These are phyloP conservation scores for Thalassiosira delicatula DNA, from an alignment of 352 stramenopile species.

Conservation along the genomic window DNA sequence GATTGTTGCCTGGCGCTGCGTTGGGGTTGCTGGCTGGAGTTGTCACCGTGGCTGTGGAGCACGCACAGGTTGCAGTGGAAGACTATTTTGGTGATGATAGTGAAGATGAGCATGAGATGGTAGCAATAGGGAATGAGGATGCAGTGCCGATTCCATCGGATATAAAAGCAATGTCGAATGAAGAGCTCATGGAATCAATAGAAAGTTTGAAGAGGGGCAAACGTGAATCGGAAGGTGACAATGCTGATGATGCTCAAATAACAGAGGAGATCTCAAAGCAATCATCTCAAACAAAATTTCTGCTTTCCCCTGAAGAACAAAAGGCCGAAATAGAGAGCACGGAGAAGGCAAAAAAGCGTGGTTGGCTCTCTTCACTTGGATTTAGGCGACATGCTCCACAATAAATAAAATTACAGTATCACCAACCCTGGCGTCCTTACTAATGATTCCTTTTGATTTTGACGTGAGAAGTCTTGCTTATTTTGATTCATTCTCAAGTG, in stretches of 20 bases:
- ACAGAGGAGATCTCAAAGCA: too few relatives aligned
- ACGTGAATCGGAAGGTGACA: not conserved
- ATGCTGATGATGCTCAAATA: slow-evolving; percentile 1
- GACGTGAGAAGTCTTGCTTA: too few relatives aligned
- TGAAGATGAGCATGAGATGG: slow-evolving; percentile 1
- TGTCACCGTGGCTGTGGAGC: slow-evolving; percentile 37
- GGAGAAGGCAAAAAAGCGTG: slow-evolving; percentile 22
- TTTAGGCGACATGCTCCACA: slow-evolving; percentile 38
- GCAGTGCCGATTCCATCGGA: slow-evolving; percentile 33
- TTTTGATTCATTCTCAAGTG: too few relatives aligned
- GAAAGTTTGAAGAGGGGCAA: slow-evolving; percentile 38
- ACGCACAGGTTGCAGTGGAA: slow-evolving; percentile 17
- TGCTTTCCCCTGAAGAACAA: too few relatives aligned
- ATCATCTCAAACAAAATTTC: too few relatives aligned
- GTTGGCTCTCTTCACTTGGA: slow-evolving; percentile 42
- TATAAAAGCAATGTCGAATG: slow-evolving; percentile 56
- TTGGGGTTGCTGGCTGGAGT: slow-evolving; percentile 58
- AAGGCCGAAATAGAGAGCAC: not conserved
- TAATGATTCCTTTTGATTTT: too few relatives aligned
- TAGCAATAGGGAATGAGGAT: slow-evolving; percentile 7
- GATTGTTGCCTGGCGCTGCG: slow-evolving; percentile 51
- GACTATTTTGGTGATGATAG: slow-evolving; percentile 26
- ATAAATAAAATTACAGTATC: too few relatives aligned
- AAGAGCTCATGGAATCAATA: slow-evolving; percentile 52
- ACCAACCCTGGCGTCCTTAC: too few relatives aligned